These are phyloP conservation scores for Pilaira anomala DNA, from an alignment of 192 early-diverging fungal species.

Conservation along the genomic window DNA sequence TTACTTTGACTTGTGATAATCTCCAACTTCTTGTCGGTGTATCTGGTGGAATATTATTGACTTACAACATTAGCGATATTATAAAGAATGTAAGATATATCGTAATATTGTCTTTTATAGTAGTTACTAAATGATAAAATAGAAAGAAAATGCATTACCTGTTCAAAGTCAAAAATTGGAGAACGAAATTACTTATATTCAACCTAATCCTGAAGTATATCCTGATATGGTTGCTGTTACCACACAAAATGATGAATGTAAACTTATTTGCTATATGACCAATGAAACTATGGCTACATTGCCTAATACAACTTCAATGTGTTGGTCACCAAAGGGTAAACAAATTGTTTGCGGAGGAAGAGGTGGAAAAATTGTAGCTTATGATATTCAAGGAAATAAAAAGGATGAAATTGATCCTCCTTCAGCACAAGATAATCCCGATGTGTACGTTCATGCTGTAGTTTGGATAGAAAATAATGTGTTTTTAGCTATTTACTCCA, in stretches of 20 bases:
- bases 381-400: slow-evolving; percentile 56
- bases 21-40: slow-evolving; percentile 41
- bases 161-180: slow-evolving; percentile 34
- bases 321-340: slow-evolving; percentile 88
- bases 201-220: slow-evolving; percentile 55
- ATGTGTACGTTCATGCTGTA: slow-evolving; percentile 52
- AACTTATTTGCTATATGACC: slow-evolving; percentile 36
- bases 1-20: slow-evolving; percentile 45
- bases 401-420: slow-evolving; percentile 56
- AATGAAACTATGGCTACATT: slow-evolving; percentile 34
- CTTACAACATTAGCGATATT: slow-evolving; percentile 40
- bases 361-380: slow-evolving; percentile 56
- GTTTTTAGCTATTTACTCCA: slow-evolving; percentile 67
- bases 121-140: not conserved
- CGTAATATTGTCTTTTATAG: not conserved
- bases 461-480: slow-evolving; percentile 71
- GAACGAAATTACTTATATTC: slow-evolving; percentile 54
- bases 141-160: slow-evolving; percentile 37
- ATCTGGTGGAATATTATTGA: slow-evolving; percentile 27
- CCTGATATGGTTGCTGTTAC: slow-evolving; percentile 51
- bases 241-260: slow-evolving; percentile 27
- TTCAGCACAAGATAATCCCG: not conserved
- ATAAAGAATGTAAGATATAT: slow-evolving; percentile 35
- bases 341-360: slow-evolving; percentile 77
- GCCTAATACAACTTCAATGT: slow-evolving; percentile 48